phyloP scores from a whole-genome alignment of 2,329 filamentous ascomycete species.

The Colletotrichum sp. region DNA sequence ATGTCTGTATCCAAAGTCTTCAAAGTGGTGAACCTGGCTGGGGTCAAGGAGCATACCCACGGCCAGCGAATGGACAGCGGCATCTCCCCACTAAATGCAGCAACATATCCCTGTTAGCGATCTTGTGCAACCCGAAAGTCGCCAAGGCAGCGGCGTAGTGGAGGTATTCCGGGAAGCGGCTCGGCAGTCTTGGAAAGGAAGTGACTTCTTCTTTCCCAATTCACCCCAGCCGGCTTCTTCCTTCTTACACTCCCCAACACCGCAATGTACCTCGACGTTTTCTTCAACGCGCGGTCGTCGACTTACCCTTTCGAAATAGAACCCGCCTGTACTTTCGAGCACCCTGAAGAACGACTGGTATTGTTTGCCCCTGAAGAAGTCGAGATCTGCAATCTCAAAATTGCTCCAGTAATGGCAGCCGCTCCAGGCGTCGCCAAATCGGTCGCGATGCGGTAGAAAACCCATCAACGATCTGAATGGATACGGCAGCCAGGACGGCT shows the following conservation, averaged over 20 bases:
- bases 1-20: conserved; percentile 47
- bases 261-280: neutral
- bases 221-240: neutral
- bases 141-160: neutral
- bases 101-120: neutral
- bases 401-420: conserved; percentile 53
- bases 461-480: conserved; percentile 41
- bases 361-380: conserved; percentile 43
- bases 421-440: conserved; percentile 45
- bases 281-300: neutral
- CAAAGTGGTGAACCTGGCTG: conserved; percentile 45
- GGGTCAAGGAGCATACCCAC: conserved; percentile 44
- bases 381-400: conserved; percentile 51
- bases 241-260: neutral
- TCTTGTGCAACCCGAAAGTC: neutral
- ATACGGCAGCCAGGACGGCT: conserved; percentile 45
- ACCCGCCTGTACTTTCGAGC: conserved; percentile 44
- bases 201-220: neutral
- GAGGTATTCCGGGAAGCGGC: neutral
- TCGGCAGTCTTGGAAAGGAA: neutral
- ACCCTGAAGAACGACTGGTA: conserved; percentile 46
- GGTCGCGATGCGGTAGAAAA: conserved; percentile 40
- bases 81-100: conserved; percentile 44
- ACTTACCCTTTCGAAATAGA: conserved; percentile 47
- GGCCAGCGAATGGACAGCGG: conserved; percentile 47